These are phyloP conservation scores for Xylaria longipes DNA, from an alignment of 495 filamentous ascomycete species.

Conservation along the genomic window DNA sequence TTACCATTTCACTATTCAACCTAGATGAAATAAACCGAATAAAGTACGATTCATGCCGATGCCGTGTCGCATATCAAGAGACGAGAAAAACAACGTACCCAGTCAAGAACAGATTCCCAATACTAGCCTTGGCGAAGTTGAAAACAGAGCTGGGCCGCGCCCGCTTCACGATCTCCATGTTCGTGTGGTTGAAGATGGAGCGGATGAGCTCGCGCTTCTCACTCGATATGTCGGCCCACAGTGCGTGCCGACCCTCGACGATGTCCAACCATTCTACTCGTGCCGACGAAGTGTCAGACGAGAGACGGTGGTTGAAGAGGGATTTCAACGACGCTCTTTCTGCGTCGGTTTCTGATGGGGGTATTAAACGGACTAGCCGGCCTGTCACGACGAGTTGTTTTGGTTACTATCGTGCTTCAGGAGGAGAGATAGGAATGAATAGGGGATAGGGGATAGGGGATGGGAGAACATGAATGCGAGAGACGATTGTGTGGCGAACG, in stretches of 20 bases:
- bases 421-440: neutral
- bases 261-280: conserved; percentile 85
- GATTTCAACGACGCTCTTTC: conserved; percentile 75
- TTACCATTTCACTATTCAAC: no score
- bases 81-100: conserved; percentile 43
- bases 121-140: conserved; percentile 84
- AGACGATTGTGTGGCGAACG: neutral
- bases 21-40: neutral
- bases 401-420: conserved; percentile 2
- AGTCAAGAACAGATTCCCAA: conserved; percentile 95
- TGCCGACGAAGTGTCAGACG: conserved; percentile 59
- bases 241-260: conserved; percentile 75
- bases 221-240: conserved; percentile 79
- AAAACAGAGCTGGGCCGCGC: conserved; percentile 78
- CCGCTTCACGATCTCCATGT: conserved; percentile 90
- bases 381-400: conserved; percentile 51
- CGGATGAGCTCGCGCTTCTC: conserved; percentile 92
- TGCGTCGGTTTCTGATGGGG: conserved; percentile 62
- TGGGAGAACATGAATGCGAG: neutral
- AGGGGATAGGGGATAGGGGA: neutral
- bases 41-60: neutral
- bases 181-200: conserved; percentile 84
- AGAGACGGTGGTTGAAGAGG: conserved; percentile 86
- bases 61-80: neutral
- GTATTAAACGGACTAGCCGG: conserved; percentile 90